phyloP scores from a whole-genome alignment of 2,329 filamentous ascomycete genomes.

The Clonostachys rosea region DNA sequence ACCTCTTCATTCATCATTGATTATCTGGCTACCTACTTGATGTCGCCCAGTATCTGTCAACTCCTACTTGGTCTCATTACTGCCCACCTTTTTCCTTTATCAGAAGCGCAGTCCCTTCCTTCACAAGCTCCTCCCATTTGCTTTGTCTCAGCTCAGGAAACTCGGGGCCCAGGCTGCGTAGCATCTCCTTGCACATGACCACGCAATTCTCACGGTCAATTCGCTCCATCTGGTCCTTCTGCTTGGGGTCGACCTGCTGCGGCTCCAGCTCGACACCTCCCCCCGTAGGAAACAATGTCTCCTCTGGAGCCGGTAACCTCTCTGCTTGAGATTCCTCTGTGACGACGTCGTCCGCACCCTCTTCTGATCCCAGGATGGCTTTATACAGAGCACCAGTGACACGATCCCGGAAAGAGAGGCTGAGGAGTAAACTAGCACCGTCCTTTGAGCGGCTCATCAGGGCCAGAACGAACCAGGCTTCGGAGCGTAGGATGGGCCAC shows the following conservation, averaged over 20 bases:
- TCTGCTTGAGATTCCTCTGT: constrained; percentile 4
- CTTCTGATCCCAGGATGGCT: constrained; percentile 36
- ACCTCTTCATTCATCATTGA: neutral
- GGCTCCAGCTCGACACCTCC: constrained; percentile 32
- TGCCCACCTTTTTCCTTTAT: constrained; percentile 13
- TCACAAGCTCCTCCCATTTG: constrained; percentile 43
- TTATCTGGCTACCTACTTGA: neutral
- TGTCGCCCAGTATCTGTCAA: neutral
- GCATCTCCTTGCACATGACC: constrained; percentile 51
- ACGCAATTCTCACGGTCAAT: constrained; percentile 59
- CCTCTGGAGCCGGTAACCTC: neutral
- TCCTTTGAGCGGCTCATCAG: constrained; percentile 49
- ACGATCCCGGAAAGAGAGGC: constrained; percentile 33
- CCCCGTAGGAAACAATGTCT: constrained; percentile 13
- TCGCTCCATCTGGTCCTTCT: constrained; percentile 37
- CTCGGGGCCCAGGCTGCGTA: constrained; percentile 34
- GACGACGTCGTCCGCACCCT: neutral
- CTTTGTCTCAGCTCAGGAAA: constrained; percentile 30
- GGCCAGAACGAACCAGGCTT: constrained; percentile 59
- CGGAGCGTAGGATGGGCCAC: constrained; percentile 54
- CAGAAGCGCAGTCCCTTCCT: constrained; percentile 43
- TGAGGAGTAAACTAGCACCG: constrained; percentile 39
- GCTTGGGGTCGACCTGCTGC: constrained; percentile 37
- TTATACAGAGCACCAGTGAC: constrained; percentile 35
- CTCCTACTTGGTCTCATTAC: neutral